Base-by-base conservation (phyloP, 345 rosid genomes). In the Odontarrhena argentea region DNA sequence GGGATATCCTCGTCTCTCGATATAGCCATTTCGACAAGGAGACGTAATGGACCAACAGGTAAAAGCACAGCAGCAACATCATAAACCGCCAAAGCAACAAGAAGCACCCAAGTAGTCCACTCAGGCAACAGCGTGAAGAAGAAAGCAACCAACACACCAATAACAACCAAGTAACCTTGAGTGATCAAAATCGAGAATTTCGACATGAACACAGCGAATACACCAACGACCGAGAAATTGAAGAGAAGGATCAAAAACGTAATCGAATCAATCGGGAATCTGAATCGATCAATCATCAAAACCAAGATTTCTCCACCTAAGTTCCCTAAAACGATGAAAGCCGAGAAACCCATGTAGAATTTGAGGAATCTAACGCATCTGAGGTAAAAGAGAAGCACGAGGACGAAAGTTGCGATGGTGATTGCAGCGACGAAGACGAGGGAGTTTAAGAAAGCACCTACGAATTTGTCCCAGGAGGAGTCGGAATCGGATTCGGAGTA, bases 1-100 rank as follows among this genome's bases (percentile, higher is more conserved):
- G 97, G 98, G 66, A 93, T 93, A 77, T 93, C 97, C 76, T 93
- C 98, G 70, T 93, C 97, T 73, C 98, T 84, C 0, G 97, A 87
- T 25, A 93, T 87, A 11, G 98, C 98, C 71, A 89, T 93, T 85
- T 93, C 97, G 5, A 93, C 98, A 57, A 93, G 71, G 9, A 87
- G 81, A 83, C 93, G 84, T 74, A 92, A 75, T 0, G 98, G 96
- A 22, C 98, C 98, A 63, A 92, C 86, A 40, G 98, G 97, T 66
- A 93, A 82, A 44, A 93, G 79, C 71, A 93, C 97, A 52, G 98
- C 98, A 42, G 98, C 96, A 56, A 92, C 82, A 74, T 89, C 96
- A 68, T 92, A 93, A 62, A 93, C 62, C 24, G 96, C 85, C 81
- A 93, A 67, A 43, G 96, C 96, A 34, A 93, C 83, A 45, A 93